Evolutionary conservation across 2,329 filamentous ascomycete species (phyloP), one percentile per base, ranked within the genome.

Genomic region (Beauveria scarabaeidicola): DNA sequence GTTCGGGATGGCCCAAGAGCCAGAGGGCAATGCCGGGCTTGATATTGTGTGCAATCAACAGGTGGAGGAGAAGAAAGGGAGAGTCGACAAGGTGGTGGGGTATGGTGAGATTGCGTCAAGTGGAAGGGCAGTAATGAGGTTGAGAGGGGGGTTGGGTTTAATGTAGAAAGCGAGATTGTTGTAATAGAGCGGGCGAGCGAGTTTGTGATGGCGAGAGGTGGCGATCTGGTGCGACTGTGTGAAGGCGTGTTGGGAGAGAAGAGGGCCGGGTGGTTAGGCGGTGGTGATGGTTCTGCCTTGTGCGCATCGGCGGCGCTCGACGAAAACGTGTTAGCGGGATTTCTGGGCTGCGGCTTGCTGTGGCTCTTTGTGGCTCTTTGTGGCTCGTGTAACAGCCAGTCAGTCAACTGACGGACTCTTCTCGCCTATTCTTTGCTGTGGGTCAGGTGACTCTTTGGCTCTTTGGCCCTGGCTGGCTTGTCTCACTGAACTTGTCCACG

Each of bases 211-310:
- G 38, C n/a, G 25, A 19, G 9, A 36, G 11, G 47, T 52, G 55
- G 23, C 25, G 38, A 41, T 43, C 38, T 23, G 38, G 47, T 52
- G 38, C 38, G 21, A 40, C 10, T 36, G 40, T 43, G 38, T 36
- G 38, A 23, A 46, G 40, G 41, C 17, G 27, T 52, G 48, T 50
- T 51, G 55, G 55, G 56, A 52, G 47, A 52, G 17, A 32, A 43
- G 41, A 52, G 55, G 38, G 25, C 17, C 44, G 46, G 46, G 21
- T 40, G 48, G 51, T 52, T 40, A 54, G 58, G 57, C 57, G 57
- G 58, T 54, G 58, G 58, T 50, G 58, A 59, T 59, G 57, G 47
- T 59, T 59, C 48, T 59, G 57, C 57, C 57, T 32, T 29, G 21
- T 56, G 41, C 27, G 41, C 41, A 27, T 40, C 29, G 29, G 19